phyloP scores from a whole-genome alignment of 177 flowering plant species.

The Vitis hybrid region DNA sequence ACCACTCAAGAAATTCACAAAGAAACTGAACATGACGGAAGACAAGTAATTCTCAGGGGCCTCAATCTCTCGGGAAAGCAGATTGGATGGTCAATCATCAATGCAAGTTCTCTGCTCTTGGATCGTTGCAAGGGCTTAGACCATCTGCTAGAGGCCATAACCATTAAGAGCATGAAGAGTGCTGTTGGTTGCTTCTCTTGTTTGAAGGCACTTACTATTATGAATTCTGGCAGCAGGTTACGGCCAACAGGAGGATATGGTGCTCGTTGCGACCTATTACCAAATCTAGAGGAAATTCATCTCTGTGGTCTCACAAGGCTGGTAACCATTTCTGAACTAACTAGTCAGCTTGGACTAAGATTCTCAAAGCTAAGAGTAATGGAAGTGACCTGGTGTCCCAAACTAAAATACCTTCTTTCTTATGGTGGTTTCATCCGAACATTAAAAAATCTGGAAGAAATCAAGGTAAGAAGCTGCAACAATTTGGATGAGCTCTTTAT shows the following conservation, averaged over 20 bases:
- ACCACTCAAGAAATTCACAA: not conserved
- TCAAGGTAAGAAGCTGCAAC: constrained; percentile 3
- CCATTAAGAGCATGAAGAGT: too few species aligned
- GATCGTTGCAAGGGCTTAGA: too few species aligned
- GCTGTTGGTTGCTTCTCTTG: too few species aligned
- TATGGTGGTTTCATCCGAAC: constrained; percentile 1
- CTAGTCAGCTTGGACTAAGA: not conserved
- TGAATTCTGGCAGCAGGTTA: not conserved
- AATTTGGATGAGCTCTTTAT: not conserved
- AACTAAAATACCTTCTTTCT: constrained; percentile 7
- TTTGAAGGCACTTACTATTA: constrained; percentile 8
- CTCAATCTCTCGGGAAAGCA: too few species aligned
- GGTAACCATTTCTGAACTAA: not conserved
- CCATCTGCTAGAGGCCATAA: too few species aligned
- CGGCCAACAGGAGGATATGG: too few species aligned
- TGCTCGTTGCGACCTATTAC: not conserved
- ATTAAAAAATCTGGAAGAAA: constrained; percentile 3
- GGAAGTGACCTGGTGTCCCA: constrained; percentile 10
- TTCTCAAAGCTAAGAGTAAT: constrained; percentile 5
- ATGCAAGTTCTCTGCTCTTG: too few species aligned
- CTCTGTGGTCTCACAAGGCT: not conserved
- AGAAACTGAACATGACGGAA: too few species aligned
- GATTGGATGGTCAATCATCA: too few species aligned
- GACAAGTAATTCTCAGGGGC: too few species aligned
- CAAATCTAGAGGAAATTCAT: constrained; percentile 13